A percentile compares a stretch with the other conserved stretches of the same genome.
Conservation (phyloP, 169 alveolate species). For the Plasmodium inui region DNA sequence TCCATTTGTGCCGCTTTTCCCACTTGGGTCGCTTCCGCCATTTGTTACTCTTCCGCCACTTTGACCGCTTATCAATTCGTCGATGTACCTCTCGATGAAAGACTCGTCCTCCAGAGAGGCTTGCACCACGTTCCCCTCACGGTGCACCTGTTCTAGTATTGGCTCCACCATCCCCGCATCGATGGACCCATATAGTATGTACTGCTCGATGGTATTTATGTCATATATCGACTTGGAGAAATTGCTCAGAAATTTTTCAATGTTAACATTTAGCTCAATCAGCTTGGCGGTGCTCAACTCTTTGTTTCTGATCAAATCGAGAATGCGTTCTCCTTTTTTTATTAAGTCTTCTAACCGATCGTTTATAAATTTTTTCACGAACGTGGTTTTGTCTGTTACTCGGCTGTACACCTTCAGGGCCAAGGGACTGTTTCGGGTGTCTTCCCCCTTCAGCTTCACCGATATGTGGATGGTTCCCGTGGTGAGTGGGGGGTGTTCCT, state of each 20-base stretch:
- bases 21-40: neutral
- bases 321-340: constrained; percentile 30
- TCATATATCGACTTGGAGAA: constrained; percentile 60
- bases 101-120: constrained; percentile 47
- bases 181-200: constrained; percentile 27
- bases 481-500: neutral
- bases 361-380: constrained; percentile 44
- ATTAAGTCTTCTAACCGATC: constrained; percentile 55
- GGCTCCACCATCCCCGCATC: constrained; percentile 8
- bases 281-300: constrained; percentile 39
- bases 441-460: constrained; percentile 52
- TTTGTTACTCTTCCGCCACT: neutral
- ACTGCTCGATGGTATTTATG: constrained; percentile 45
- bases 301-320: constrained; percentile 56
- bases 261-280: constrained; percentile 33
- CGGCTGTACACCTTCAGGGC: constrained; percentile 32
- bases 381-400: constrained; percentile 17
- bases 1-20: neutral
- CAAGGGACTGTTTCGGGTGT: constrained; percentile 60
- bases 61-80: constrained; percentile 22
- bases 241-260: constrained; percentile 26
- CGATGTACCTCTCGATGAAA: constrained; percentile 27
- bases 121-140: constrained; percentile 6
- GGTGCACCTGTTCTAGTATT: constrained; percentile 16
- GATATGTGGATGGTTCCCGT: constrained; percentile 32